A percentile compares a stretch with the other conserved stretches of the same genome.
Evolutionary conservation across 1,139 yeast species (phyloP).

Genomic region (Scheffersomyces insectosa): DNA sequence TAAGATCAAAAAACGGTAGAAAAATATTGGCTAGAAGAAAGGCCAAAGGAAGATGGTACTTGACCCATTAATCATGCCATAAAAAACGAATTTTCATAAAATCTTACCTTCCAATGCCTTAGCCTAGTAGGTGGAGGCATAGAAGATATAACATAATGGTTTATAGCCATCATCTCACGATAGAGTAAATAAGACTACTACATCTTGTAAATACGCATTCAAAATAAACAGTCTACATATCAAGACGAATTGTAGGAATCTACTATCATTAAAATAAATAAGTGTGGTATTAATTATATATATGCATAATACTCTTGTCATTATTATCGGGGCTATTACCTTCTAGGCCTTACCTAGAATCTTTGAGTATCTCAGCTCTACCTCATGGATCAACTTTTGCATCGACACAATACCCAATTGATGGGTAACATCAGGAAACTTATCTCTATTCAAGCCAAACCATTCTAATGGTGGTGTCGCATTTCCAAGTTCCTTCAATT

Average conservation of each 20-base stretch:
- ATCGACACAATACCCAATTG: constrained; percentile 72
- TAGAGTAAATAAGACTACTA: too few relatives aligned
- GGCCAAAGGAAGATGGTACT: constrained; percentile 92
- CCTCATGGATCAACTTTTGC: constrained; percentile 70
- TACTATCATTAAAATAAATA: neutral
- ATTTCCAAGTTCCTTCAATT: constrained; percentile 84
- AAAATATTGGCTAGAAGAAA: constrained; percentile 76
- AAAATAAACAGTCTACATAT: too few relatives aligned
- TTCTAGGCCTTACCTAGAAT: constrained; percentile 39
- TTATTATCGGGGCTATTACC: too few relatives aligned
- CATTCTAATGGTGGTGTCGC: constrained; percentile 98
- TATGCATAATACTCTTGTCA: neutral
- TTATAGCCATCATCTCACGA: too few relatives aligned
- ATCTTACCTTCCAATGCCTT: too few relatives aligned
- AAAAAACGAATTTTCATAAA: too few relatives aligned
- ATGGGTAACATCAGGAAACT: constrained; percentile 84
- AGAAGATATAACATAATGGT: too few relatives aligned
- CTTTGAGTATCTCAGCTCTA: constrained; percentile 53
- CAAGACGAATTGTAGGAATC: too few relatives aligned
- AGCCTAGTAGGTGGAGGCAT: too few relatives aligned
- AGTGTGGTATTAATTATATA: neutral
- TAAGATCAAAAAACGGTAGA: constrained; percentile 75
- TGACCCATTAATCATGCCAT: constrained; percentile 57
- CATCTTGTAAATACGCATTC: too few relatives aligned
- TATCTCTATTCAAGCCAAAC: constrained; percentile 89